Evolutionary conservation across 1,284 basidiomycete species (phyloP).

Genomic region (Cryptococcus sp.): DNA sequence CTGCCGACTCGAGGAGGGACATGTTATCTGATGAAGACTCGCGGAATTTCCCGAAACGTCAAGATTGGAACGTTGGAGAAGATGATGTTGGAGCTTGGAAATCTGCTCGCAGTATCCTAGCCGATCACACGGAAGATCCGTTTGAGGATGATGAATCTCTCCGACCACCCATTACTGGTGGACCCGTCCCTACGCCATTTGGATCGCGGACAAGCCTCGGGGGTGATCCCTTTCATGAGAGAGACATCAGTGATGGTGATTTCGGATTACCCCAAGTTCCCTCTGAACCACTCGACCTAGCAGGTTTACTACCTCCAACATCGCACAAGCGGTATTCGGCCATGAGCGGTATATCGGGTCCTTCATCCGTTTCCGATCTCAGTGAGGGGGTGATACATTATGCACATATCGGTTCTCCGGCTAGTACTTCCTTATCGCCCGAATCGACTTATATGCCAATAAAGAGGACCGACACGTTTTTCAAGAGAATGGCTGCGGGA

Average conservation of each 20-base stretch:
- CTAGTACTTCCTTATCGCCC: constrained; percentile 7
- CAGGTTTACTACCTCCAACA: constrained; percentile 9
- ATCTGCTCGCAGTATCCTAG: constrained; percentile 18
- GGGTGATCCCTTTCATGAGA: constrained; percentile 15
- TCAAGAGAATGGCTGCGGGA: constrained; percentile 30
- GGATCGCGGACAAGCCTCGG: constrained; percentile 17
- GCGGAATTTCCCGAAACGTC: constrained; percentile 7
- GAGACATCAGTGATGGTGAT: constrained; percentile 9
- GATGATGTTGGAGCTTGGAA: constrained; percentile 13
- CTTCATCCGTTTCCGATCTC: constrained; percentile 13
- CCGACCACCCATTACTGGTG: constrained; percentile 21
- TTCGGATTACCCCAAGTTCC: constrained; percentile 5
- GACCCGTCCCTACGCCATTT: constrained; percentile 39
- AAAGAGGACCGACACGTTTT: constrained; percentile 33
- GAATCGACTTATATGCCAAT: constrained; percentile 30
- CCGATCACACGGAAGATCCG: constrained; percentile 8
- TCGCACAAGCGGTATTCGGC: constrained; percentile 7
- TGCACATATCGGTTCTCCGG: constrained; percentile 19
- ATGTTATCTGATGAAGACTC: constrained; percentile 42
- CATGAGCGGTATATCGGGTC: constrained; percentile 10
- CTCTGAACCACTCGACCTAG: constrained; percentile 22
- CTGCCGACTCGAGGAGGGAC: constrained; percentile 17
- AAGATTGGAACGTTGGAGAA: constrained; percentile 15
- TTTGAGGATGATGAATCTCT: constrained; percentile 9
- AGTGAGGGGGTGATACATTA: constrained; percentile 30